Conservation (phyloP, 192 early-diverging fungal species). For the Gigaspora rosea region DNA sequence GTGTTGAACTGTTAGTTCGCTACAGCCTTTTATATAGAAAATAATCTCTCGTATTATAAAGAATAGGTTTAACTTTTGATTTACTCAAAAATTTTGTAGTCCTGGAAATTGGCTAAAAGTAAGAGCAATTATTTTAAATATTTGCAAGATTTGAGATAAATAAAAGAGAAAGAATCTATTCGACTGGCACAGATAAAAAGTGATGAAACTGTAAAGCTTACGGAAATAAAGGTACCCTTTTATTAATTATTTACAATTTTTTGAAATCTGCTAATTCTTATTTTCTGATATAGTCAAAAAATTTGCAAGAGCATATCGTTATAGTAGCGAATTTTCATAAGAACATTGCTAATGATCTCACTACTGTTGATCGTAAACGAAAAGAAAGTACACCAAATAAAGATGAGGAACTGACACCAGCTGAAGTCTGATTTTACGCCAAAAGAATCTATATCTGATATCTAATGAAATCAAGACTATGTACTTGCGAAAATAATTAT, state of each 20-base stretch:
- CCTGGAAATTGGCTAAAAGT: conserved; percentile 12
- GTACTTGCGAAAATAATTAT: too few species aligned
- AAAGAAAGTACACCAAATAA: neutral
- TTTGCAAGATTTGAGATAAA: conserved; percentile 3
- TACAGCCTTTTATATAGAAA: conserved; percentile 5
- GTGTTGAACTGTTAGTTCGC: conserved; percentile 30
- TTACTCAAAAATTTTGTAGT: conserved; percentile 22
- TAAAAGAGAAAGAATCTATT: neutral
- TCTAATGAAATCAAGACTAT: too few species aligned
- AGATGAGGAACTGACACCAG: neutral
- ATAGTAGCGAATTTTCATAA: conserved; percentile 29
- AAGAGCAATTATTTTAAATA: conserved; percentile 23
- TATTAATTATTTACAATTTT: too few species aligned
- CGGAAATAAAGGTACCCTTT: too few species aligned
- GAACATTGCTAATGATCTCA: conserved; percentile 12
- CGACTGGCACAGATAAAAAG: too few species aligned
- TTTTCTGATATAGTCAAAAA: conserved; percentile 20
- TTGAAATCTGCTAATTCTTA: conserved; percentile 27
- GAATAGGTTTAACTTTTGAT: conserved; percentile 13
- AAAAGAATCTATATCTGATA: too few species aligned
- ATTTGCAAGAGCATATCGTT: conserved; percentile 26
- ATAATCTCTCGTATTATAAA: conserved; percentile 16
- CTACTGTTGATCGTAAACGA: conserved; percentile 12
- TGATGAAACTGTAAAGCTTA: too few species aligned
- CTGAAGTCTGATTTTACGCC: neutral